Conservation (phyloP, 305 asterid genomes). For the Ilex paraguariensis region DNA sequence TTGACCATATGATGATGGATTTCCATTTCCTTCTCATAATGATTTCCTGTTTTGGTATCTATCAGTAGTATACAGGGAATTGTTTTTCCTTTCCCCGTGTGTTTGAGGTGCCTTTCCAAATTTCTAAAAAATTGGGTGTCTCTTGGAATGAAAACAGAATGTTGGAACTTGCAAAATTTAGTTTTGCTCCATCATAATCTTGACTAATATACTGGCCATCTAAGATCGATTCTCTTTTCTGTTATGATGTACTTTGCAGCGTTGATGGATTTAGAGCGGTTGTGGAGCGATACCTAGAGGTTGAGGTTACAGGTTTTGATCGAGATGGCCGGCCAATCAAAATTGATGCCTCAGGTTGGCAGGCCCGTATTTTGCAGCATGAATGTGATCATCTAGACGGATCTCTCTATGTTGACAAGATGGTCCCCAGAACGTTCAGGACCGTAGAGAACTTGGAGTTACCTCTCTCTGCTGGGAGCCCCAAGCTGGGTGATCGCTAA, state of each 20-base stretch:
- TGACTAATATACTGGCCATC: too few species aligned
- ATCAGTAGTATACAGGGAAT: too few species aligned
- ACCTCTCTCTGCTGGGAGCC: constrained; percentile 74
- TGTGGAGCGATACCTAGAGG: constrained; percentile 80
- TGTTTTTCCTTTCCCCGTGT: too few species aligned
- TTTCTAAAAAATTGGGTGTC: too few species aligned
- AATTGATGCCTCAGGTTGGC: constrained; percentile 91
- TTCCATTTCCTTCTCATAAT: too few species aligned
- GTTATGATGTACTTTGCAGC: constrained; percentile 30
- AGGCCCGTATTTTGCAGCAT: constrained; percentile 89
- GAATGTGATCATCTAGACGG: constrained; percentile 94
- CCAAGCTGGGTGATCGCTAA: constrained; percentile 46
- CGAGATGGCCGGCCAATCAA: constrained; percentile 58
- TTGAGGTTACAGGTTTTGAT: constrained; percentile 75
- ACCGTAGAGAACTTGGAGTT: constrained; percentile 60
- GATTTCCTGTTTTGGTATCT: too few species aligned
- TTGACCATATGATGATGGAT: too few species aligned
- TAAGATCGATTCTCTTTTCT: neutral
- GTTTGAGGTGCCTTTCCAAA: too few species aligned
- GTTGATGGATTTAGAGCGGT: constrained; percentile 82
- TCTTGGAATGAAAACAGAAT: too few species aligned
- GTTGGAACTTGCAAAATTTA: too few species aligned
- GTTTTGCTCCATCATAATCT: too few species aligned
- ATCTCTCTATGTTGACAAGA: constrained; percentile 76
- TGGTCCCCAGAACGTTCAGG: constrained; percentile 80